Evolutionary conservation across 371 early-diverging fungal genomes (phyloP).

Genomic region (Lichtheimia ramosa): DNA sequence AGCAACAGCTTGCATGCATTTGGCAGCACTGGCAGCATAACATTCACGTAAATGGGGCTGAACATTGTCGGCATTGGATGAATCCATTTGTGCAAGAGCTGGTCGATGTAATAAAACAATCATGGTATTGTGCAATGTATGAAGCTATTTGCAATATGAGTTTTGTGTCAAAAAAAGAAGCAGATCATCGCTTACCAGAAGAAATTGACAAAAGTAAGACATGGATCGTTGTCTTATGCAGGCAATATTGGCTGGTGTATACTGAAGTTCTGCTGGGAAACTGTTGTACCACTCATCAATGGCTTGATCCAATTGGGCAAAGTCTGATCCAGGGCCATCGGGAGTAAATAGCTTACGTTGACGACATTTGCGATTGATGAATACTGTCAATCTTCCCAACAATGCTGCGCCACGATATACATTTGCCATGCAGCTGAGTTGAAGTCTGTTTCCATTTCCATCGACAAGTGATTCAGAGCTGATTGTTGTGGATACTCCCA

Average conservation of each 20-base stretch:
- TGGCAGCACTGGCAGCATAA: constrained; percentile 38
- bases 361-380: constrained; percentile 48
- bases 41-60: constrained; percentile 41
- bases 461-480: neutral
- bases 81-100: constrained; percentile 28
- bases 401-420: constrained; percentile 25
- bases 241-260: constrained; percentile 41
- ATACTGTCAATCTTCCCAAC: constrained; percentile 48
- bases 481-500: constrained; percentile 23
- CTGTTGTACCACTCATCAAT: constrained; percentile 47
- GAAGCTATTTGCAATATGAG: constrained; percentile 14
- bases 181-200: neutral
- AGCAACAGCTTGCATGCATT: constrained; percentile 51
- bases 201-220: neutral
- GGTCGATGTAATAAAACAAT: constrained; percentile 56
- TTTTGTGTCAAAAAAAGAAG: neutral
- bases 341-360: constrained; percentile 32
- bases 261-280: constrained; percentile 40
- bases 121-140: constrained; percentile 49
- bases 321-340: constrained; percentile 45
- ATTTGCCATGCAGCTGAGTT: constrained; percentile 21
- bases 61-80: constrained; percentile 24
- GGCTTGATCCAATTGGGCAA: constrained; percentile 39
- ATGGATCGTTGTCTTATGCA: constrained; percentile 1
- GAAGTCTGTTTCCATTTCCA: constrained; percentile 3